Conservation (phyloP, 176 grass and related monocot genomes). For the Phyllostachys edulis region DNA sequence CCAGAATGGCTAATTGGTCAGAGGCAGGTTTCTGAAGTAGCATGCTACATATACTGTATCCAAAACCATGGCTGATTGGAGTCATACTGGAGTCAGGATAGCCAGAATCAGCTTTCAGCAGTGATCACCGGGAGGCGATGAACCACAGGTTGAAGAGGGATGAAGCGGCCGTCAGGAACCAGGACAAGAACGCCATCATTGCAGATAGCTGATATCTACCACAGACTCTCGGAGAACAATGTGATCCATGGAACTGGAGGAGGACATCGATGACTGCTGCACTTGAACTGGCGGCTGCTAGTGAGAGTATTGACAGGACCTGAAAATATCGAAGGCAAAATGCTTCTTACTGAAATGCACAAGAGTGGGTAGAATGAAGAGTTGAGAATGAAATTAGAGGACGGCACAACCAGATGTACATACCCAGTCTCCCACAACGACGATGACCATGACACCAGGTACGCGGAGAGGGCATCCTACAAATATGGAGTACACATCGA, state of each 20-base stretch:
- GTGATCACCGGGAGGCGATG: conserved; percentile 47
- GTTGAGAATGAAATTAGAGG: neutral
- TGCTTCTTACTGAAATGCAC: neutral
- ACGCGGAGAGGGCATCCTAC: conserved; percentile 56
- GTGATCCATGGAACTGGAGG: conserved; percentile 42
- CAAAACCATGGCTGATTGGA: neutral
- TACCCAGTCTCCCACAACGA: conserved; percentile 72
- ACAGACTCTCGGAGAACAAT: conserved; percentile 66
- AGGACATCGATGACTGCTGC: conserved; percentile 77
- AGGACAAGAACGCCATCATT: conserved; percentile 83
- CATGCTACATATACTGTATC: neutral
- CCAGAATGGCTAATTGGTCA: neutral
- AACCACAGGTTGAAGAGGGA: conserved; percentile 85
- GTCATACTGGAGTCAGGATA: neutral
- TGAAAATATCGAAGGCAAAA: conserved; percentile 10
- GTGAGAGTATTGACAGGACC: conserved; percentile 68
- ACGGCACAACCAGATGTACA: neutral
- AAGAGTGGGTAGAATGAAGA: neutral
- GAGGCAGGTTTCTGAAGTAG: neutral
- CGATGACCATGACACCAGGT: conserved; percentile 61
- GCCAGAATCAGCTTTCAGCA: neutral
- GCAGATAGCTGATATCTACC: conserved; percentile 72
- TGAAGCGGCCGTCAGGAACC: conserved; percentile 73
- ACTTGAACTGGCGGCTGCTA: conserved; percentile 69
- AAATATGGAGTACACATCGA: conserved; percentile 73